Percentiles rank a stretch among this genome's conserved stretches.
Evolutionary conservation across 1,284 basidiomycete genomes (phyloP).

Genomic region (Farysia itapuensis): DNA sequence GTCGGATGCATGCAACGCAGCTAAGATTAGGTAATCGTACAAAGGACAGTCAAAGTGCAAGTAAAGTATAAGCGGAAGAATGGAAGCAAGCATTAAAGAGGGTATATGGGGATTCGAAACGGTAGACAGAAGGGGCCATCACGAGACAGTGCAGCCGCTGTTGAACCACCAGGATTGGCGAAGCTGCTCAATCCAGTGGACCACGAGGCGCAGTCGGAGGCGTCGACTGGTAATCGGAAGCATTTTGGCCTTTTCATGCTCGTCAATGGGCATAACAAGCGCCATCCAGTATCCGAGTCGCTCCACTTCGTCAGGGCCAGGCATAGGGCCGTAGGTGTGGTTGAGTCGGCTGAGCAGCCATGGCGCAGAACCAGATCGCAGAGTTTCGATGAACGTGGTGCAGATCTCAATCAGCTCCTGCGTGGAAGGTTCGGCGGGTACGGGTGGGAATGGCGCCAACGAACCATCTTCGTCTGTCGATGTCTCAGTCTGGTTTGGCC

Average conservation of each 20-base stretch:
- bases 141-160: slow-evolving; percentile 58
- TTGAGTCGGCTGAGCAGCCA: slow-evolving; percentile 86
- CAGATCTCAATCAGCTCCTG: slow-evolving; percentile 75
- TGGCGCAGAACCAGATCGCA: slow-evolving; percentile 79
- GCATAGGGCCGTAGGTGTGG: slow-evolving; percentile 59
- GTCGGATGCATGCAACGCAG: too few relatives aligned
- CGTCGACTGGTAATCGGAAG: slow-evolving; percentile 81
- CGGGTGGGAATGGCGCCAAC: slow-evolving; percentile 23
- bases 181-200: slow-evolving; percentile 87
- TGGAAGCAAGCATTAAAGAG: too few relatives aligned
- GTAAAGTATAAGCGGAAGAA: too few relatives aligned
- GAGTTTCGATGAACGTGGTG: slow-evolving; percentile 74
- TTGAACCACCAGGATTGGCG: slow-evolving; percentile 62
- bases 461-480: slow-evolving; percentile 3
- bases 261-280: slow-evolving; percentile 86
- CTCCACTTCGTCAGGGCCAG: slow-evolving; percentile 40
- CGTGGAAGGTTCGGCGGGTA: slow-evolving; percentile 63
- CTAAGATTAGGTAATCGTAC: too few relatives aligned
- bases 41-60: too few relatives aligned
- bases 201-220: slow-evolving; percentile 77
- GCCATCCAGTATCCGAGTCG: slow-evolving; percentile 72
- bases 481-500: background rate
- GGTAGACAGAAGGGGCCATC: too few relatives aligned
- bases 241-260: slow-evolving; percentile 88
- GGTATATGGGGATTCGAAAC: too few relatives aligned